Conservation (phyloP, 768 basidiomycete genomes). For the Neoboletus subvelutipes region DNA sequence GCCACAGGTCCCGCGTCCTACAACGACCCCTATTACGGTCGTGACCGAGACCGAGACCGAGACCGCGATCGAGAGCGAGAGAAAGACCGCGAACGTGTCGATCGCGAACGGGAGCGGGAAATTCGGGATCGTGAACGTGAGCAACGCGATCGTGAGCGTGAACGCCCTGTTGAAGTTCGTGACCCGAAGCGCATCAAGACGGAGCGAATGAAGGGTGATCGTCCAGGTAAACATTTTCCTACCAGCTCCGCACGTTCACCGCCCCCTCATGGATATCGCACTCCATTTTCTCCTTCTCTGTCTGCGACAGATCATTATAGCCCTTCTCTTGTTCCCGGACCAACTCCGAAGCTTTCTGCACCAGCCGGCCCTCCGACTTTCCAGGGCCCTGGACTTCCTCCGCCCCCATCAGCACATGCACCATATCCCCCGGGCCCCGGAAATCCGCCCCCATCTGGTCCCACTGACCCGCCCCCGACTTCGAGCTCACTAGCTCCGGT, state of each 20-base stretch:
- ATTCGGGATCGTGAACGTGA: conserved; percentile 36
- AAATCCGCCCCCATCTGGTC: conserved; percentile 32
- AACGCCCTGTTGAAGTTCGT: conserved; percentile 46
- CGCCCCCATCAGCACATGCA: conserved; percentile 32
- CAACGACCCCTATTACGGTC: conserved; percentile 38
- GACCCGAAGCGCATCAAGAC: conserved; percentile 64
- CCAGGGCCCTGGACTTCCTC: conserved; percentile 38
- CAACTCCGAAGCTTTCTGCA: conserved; percentile 38
- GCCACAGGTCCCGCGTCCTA: conserved; percentile 33
- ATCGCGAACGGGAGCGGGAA: conserved; percentile 40
- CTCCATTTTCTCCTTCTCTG: conserved; percentile 24
- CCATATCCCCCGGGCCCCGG: conserved; percentile 34
- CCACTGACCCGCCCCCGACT: conserved; percentile 24
- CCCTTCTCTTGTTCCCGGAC: conserved; percentile 37
- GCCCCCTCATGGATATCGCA: conserved; percentile 34
- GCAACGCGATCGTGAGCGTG: conserved; percentile 45
- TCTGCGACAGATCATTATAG: conserved; percentile 36
- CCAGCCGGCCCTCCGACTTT: conserved; percentile 32
- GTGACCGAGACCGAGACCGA: conserved; percentile 40
- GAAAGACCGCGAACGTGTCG: conserved; percentile 40
- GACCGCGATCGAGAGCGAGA: conserved; percentile 43
- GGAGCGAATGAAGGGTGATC: conserved; percentile 46
- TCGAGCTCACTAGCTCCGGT: conserved; percentile 28
- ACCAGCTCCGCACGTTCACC: conserved; percentile 28
- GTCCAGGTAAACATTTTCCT: conserved; percentile 39